Conservation (phyloP, 2,329 filamentous ascomycete genomes). For the Alternaria postmessia region DNA sequence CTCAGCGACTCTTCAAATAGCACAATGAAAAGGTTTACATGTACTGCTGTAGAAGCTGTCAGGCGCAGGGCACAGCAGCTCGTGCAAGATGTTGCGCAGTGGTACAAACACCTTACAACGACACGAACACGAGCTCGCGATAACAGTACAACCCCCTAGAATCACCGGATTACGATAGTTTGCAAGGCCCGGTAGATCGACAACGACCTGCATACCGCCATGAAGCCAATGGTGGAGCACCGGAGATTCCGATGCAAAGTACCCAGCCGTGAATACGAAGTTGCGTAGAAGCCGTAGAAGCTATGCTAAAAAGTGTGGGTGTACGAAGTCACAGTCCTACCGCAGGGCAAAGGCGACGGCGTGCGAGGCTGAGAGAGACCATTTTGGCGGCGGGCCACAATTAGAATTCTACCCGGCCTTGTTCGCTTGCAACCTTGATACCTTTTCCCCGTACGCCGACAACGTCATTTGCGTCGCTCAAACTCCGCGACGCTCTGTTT, state of each 20-base stretch:
- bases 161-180: neutral
- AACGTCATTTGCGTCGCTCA: slow-evolving; percentile 23
- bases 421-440: neutral
- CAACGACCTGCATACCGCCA: neutral
- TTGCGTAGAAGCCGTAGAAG: neutral
- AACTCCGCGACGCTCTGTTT: slow-evolving; percentile 1
- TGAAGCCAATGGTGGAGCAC: neutral
- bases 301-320: neutral
- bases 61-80: neutral
- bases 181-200: slow-evolving; percentile 1
- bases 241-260: neutral
- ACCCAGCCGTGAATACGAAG: neutral
- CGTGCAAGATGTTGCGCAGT: neutral
- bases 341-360: neutral
- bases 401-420: neutral
- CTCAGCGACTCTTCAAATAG: neutral
- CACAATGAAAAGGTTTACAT: too few species aligned
- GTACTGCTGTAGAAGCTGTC: neutral
- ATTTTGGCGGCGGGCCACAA: neutral
- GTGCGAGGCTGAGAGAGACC: neutral
- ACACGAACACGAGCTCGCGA: neutral
- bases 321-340: neutral
- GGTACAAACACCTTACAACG: neutral
- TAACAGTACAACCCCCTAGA: neutral
- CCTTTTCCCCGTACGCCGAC: neutral